Conservation (phyloP, 192 early-diverging fungal genomes). For the Dissophora globulifera region DNA sequence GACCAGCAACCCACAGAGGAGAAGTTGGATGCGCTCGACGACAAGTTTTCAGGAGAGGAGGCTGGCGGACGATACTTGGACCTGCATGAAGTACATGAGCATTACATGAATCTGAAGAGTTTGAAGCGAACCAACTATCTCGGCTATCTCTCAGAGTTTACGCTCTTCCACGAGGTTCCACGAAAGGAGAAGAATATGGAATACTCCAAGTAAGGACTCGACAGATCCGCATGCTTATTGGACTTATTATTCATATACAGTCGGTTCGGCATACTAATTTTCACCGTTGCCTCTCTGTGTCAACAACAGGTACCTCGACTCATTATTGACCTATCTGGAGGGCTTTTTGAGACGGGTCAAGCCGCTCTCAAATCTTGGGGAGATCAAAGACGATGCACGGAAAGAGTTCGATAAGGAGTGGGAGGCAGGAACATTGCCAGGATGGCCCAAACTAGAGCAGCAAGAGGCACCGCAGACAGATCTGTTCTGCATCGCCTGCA, state of each 20-base stretch:
- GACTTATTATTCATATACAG: no score
- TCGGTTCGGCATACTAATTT: no score
- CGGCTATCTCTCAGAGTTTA: slow-evolving; percentile 74
- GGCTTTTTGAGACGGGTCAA: slow-evolving; percentile 77
- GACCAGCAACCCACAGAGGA: slow-evolving; percentile 61
- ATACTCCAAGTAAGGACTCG: slow-evolving; percentile 65
- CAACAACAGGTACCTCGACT: slow-evolving; percentile 70
- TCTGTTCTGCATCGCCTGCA: slow-evolving; percentile 82
- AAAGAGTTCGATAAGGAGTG: slow-evolving; percentile 73
- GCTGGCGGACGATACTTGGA: slow-evolving; percentile 85
- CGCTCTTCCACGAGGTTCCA: slow-evolving; percentile 66
- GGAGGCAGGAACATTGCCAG: slow-evolving; percentile 63
- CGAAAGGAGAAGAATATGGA: slow-evolving; percentile 67
- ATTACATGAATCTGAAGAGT: slow-evolving; percentile 85
- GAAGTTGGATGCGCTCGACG: slow-evolving; percentile 73
- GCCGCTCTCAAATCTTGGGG: slow-evolving; percentile 78
- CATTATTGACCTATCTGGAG: slow-evolving; percentile 75
- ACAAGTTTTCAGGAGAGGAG: slow-evolving; percentile 95
- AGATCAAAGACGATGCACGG: slow-evolving; percentile 59
- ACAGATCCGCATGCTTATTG: no score
- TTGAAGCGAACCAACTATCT: slow-evolving; percentile 73
- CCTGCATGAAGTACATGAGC: slow-evolving; percentile 79
- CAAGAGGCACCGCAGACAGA: slow-evolving; percentile 50
- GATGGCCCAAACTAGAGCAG: slow-evolving; percentile 67
- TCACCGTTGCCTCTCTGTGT: no score